Conservation (phyloP, 768 basidiomycete species). For the Obba rivulosa region DNA sequence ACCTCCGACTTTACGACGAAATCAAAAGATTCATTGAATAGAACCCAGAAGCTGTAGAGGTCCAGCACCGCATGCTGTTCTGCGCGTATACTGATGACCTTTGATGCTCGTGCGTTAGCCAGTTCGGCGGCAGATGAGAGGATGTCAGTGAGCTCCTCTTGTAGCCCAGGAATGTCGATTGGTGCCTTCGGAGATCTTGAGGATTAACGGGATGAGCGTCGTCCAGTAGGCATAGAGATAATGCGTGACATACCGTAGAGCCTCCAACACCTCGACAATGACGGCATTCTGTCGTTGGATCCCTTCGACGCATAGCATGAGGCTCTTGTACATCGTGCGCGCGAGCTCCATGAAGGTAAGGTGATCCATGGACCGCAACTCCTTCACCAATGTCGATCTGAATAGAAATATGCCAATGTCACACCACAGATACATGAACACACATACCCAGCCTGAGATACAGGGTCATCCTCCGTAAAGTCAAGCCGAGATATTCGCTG, state of each 20-base stretch:
- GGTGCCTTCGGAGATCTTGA: conserved; percentile 34
- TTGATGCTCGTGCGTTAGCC: conserved; percentile 76
- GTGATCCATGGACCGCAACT: conserved; percentile 65
- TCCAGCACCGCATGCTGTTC: conserved; percentile 75
- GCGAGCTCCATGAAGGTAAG: conserved; percentile 61
- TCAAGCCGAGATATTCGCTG: conserved; percentile 61
- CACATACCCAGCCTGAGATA: conserved; percentile 23
- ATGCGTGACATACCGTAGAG: conserved; percentile 31
- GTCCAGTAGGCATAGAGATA: no score
- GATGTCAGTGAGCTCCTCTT: conserved; percentile 71
- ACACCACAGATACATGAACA: not conserved
- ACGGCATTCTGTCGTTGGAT: conserved; percentile 55
- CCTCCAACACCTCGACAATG: conserved; percentile 54
- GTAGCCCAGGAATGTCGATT: conserved; percentile 39
- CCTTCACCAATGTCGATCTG: conserved; percentile 45
- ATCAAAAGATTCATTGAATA: conserved; percentile 84
- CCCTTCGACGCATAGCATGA: conserved; percentile 64
- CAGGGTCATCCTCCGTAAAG: conserved; percentile 44
- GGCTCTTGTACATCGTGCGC: conserved; percentile 51
- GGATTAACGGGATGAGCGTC: not conserved
- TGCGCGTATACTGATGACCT: conserved; percentile 67
- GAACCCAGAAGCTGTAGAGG: conserved; percentile 66
- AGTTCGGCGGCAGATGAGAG: conserved; percentile 80
- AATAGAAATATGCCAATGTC: not conserved
- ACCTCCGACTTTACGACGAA: conserved; percentile 89